Conservation (phyloP, 1,284 basidiomycete species). For the Microbotryum lychnidis-dioicae region DNA sequence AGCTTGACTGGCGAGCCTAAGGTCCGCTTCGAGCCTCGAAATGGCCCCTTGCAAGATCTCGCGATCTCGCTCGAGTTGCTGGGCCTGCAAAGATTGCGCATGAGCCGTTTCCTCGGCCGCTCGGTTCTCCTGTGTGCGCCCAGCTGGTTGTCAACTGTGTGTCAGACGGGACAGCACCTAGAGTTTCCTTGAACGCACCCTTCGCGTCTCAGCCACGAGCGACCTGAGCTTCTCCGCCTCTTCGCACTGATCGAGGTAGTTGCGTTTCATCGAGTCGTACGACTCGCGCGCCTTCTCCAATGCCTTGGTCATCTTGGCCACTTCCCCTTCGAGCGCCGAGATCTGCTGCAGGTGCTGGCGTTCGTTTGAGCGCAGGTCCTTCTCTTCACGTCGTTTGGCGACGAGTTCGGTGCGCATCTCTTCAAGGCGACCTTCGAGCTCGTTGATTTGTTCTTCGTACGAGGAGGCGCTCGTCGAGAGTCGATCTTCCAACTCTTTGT, state of each 20-base stretch:
- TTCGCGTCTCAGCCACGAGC: conserved; percentile 26
- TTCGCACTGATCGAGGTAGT: conserved; percentile 64
- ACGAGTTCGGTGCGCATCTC: conserved; percentile 52
- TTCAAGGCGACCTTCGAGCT: conserved; percentile 27
- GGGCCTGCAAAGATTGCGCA: conserved; percentile 44
- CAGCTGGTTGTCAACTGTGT: too few species aligned
- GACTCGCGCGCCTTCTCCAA: conserved; percentile 60
- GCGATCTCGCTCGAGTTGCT: conserved; percentile 48
- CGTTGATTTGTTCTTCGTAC: conserved; percentile 23
- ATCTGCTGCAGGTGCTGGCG: conserved; percentile 41
- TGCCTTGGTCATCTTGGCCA: conserved; percentile 60
- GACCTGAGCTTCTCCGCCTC: conserved; percentile 65
- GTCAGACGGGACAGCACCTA: too few species aligned
- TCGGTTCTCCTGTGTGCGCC: conserved; percentile 48
- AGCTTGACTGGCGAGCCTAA: conserved; percentile 58
- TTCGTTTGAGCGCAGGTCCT: conserved; percentile 75
- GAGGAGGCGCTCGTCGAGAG: conserved; percentile 15
- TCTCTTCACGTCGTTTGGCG: conserved; percentile 72
- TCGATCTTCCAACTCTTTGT: conserved; percentile 22
- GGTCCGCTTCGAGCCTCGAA: conserved; percentile 56
- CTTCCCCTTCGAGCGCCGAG: conserved; percentile 58
- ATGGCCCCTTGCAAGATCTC: conserved; percentile 61
- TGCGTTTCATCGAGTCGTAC: conserved; percentile 66
- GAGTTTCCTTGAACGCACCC: conserved; percentile 3
- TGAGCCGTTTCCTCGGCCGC: conserved; percentile 53